phyloP scores from a whole-genome alignment of 2,329 filamentous ascomycete species.

The Aurifilum marmelostoma region DNA sequence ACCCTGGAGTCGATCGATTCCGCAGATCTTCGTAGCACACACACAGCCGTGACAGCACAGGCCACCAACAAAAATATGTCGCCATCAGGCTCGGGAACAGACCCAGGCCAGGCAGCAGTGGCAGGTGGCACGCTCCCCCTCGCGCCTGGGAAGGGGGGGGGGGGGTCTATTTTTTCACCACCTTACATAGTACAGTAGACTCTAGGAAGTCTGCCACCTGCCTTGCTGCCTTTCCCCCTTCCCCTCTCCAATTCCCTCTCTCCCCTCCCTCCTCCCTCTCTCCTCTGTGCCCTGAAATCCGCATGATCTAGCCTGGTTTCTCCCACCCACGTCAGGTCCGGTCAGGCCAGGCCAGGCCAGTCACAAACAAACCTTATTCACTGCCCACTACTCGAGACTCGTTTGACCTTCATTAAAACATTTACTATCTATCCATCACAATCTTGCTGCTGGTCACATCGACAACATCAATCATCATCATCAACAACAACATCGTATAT shows the following conservation, averaged over 20 bases:
- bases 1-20: background rate
- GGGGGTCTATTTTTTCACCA: background rate
- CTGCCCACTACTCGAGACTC: background rate
- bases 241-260: background rate
- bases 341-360: background rate
- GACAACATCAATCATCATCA: background rate
- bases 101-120: background rate
- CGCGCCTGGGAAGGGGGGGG: background rate
- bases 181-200: too few relatives aligned
- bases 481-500: background rate
- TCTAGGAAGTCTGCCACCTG: background rate
- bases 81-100: background rate
- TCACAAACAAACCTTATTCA: constrained; percentile 2
- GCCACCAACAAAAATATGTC: background rate
- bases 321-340: background rate
- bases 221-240: background rate
- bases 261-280: too few relatives aligned
- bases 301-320: background rate
- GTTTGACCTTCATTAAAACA: background rate
- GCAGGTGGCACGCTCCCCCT: constrained; percentile 1
- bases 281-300: background rate
- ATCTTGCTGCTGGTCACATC: background rate
- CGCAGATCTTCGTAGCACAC: background rate
- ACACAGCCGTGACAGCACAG: too few relatives aligned
- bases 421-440: background rate